Base-by-base conservation (phyloP, 768 basidiomycete genomes). In the Boletales sp. region DNA sequence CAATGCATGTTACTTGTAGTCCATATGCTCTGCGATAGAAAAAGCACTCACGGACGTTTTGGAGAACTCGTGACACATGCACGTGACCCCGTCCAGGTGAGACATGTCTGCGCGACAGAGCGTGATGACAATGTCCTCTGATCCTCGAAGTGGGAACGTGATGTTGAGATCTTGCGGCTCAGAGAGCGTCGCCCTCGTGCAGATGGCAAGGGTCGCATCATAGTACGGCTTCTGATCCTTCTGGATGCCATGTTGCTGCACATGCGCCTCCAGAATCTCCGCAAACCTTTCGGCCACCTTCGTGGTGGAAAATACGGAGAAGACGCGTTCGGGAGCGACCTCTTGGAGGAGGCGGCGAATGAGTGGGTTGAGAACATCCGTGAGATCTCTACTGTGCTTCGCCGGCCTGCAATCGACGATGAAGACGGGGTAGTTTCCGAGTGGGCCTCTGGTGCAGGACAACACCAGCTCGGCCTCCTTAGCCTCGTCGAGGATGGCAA, bases 301-400 rank as follows among this genome's bases (percentile, higher is more conserved):
- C 3, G 79, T 72, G 8, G 74, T 70, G 3, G 83, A 79, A 51
- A 87, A 90, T 13, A 88, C 72, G 2, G 88, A 87, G 61, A 83
- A 90, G 0, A 61, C 49, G 21, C 59, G 43, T 14, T 44, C 9
- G 0, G 61, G 32, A 37, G 36, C 44, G 37, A 61, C 54, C 17
- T 53, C 35, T 8, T 60, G 4, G 5, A 63, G 42, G 12, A 61
- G 31, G n/a, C 61, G 31, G 2, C 4, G 30, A 38, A 60, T 51
- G 8, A 61, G 59, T 0, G 54, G 49, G 0, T 1, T 11, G 15
- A 63, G 10, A 25, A 54, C 13, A 18, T 53, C 41, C 5, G 44
- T 14, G 1, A 63, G 13, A 4, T 14, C 7, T 35, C 17, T 49
- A 14, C 50, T 48, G 2, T 6, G 21, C n/a, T 4, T 48, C 21